phyloP scores from a whole-genome alignment of 495 filamentous ascomycete genomes.

The Cenococcum geophilum region DNA sequence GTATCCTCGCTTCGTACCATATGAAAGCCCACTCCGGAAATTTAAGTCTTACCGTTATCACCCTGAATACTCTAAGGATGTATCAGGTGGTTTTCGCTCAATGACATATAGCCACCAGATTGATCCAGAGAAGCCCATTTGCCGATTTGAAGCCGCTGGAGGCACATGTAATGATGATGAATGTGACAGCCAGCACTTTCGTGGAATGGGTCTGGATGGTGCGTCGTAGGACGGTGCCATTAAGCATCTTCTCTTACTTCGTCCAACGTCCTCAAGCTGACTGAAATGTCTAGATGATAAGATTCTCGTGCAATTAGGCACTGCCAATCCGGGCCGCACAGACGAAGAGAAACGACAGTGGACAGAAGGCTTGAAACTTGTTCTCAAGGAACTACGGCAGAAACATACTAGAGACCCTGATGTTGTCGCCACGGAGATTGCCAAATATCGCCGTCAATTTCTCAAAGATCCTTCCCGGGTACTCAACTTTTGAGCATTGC shows the following conservation, averaged over 20 bases:
- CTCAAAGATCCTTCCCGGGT: conserved; percentile 47
- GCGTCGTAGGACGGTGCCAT: conserved; percentile 44
- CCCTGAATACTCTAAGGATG: conserved; percentile 60
- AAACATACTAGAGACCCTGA: conserved; percentile 67
- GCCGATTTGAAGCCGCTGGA: conserved; percentile 64
- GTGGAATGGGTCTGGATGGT: conserved; percentile 72
- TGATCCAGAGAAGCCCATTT: conserved; percentile 64
- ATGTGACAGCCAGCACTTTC: conserved; percentile 74
- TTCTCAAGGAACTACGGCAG: conserved; percentile 65
- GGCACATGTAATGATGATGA: conserved; percentile 69
- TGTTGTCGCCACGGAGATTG: conserved; percentile 73
- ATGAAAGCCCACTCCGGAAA: conserved; percentile 71
- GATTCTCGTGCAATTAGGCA: conserved; percentile 76
- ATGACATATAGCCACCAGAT: conserved; percentile 89
- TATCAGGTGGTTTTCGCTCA: conserved; percentile 74
- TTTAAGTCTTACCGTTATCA: conserved; percentile 91
- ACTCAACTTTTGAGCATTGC: conserved; percentile 32
- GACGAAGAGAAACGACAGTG: conserved; percentile 67
- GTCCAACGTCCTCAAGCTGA: conserved; percentile 52
- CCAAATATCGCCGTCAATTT: conserved; percentile 70
- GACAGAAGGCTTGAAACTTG: conserved; percentile 63
- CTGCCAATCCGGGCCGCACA: conserved; percentile 60
- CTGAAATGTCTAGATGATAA: conserved; percentile 70
- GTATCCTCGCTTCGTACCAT: conserved; percentile 54
- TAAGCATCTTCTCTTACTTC: conserved; percentile 1